Evolutionary conservation across 192 early-diverging fungal species (phyloP).

Genomic region (Podila minutissima): DNA sequence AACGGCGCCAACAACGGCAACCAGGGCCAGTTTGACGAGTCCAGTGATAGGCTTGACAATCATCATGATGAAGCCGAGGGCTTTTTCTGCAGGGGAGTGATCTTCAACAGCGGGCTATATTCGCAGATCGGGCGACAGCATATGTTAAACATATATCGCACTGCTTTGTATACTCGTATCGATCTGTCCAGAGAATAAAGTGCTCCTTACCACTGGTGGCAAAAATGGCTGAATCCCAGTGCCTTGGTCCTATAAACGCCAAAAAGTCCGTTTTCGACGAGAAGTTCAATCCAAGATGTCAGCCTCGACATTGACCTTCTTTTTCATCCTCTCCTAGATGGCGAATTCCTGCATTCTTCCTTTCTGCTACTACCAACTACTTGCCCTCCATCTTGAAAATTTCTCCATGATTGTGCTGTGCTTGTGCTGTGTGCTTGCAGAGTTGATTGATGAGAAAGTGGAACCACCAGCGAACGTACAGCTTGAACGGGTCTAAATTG

Average conservation of each 20-base stretch:
- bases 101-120: constrained; percentile 59
- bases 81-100: constrained; percentile 40
- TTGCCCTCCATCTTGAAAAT: constrained; percentile 87
- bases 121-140: neutral
- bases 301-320: neutral
- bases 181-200: neutral
- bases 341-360: neutral
- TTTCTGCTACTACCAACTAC: neutral
- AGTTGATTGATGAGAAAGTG: neutral
- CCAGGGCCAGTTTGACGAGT: constrained; percentile 51
- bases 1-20: constrained; percentile 40
- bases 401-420: constrained; percentile 75
- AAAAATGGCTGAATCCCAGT: constrained; percentile 94
- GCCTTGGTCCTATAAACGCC: constrained; percentile 65
- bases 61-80: constrained; percentile 41
- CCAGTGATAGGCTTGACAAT: constrained; percentile 59
- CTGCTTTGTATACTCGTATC: no score
- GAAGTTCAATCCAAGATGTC: neutral
- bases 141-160: neutral
- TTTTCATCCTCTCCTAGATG: neutral
- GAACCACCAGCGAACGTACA: no score
- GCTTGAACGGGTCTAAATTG: no score
- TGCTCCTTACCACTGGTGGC: constrained; percentile 69
- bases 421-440: neutral
- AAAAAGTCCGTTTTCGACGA: neutral